These are phyloP conservation scores for Metarhizium guizhouense DNA, from an alignment of 2,329 filamentous ascomycete genomes.

Conservation along the genomic window DNA sequence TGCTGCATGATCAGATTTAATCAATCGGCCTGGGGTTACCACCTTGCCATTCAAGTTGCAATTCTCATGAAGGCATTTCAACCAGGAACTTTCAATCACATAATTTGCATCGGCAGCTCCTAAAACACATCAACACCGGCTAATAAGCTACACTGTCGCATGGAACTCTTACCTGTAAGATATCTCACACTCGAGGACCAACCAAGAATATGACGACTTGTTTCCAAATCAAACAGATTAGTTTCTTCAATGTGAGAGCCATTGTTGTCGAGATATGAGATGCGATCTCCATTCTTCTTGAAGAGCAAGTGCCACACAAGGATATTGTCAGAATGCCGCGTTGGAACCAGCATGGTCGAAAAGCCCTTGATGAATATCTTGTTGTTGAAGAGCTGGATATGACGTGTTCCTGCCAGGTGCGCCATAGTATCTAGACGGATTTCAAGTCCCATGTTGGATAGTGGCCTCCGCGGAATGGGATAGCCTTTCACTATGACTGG, in stretches of 20 bases:
- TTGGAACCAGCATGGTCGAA: slow-evolving; percentile 7
- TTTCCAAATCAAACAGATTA: background rate
- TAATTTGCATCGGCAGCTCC: background rate
- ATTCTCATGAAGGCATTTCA: too few species aligned
- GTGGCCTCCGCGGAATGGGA: slow-evolving; percentile 3
- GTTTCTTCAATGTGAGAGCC: background rate
- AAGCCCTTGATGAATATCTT: slow-evolving; percentile 9
- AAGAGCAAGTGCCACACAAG: slow-evolving; percentile 9
- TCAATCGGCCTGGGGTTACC: too few species aligned
- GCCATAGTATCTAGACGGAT: slow-evolving; percentile 4
- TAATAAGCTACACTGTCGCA: too few species aligned
- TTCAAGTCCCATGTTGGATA: slow-evolving; percentile 5
- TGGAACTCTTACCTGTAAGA: background rate
- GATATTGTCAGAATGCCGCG: background rate
- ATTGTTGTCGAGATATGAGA: background rate
- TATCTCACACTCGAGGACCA: background rate
- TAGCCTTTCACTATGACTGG: slow-evolving; percentile 8
- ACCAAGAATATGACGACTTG: background rate
- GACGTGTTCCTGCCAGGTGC: background rate
- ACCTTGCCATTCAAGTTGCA: too few species aligned
- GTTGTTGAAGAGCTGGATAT: slow-evolving; percentile 1
- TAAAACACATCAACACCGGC: background rate
- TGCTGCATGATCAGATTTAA: too few species aligned
- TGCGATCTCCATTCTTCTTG: background rate
- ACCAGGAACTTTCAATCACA: background rate